Evolutionary conservation across 352 stramenopile genomes (phyloP).

Genomic region (Phytophthora ohioensis): DNA sequence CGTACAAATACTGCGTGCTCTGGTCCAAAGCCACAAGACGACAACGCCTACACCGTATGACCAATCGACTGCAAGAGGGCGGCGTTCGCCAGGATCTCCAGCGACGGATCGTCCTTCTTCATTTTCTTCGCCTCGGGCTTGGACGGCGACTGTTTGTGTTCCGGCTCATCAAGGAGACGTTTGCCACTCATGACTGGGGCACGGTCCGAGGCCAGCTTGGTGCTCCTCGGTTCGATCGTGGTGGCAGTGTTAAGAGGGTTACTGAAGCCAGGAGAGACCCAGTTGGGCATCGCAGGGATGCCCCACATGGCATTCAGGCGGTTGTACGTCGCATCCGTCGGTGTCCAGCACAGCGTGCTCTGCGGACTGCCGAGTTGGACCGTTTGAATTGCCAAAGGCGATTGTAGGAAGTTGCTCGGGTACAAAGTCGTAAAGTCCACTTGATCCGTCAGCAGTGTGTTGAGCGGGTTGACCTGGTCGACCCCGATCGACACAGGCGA

Average conservation of each 20-base stretch:
- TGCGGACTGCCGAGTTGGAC: conserved; percentile 31
- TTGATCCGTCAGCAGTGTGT: conserved; percentile 30
- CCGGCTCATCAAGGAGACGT: conserved; percentile 39
- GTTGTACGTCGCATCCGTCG: conserved; percentile 36
- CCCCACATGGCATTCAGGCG: conserved; percentile 36
- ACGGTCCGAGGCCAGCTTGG: conserved; percentile 53
- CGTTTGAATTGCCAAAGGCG: conserved; percentile 42
- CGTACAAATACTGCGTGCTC: conserved; percentile 17
- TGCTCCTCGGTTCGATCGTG: conserved; percentile 63
- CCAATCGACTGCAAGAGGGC: conserved; percentile 77
- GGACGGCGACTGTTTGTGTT: conserved; percentile 18
- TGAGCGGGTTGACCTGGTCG: conserved; percentile 24
- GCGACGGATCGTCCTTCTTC: conserved; percentile 50
- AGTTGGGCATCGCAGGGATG: conserved; percentile 31
- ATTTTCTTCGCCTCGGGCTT: conserved; percentile 12
- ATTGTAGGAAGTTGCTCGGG: conserved; percentile 33
- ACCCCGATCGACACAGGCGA: not conserved
- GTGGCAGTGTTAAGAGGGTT: conserved; percentile 29
- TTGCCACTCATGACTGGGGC: conserved; percentile 41
- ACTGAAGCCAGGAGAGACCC: conserved; percentile 16
- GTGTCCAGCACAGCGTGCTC: conserved; percentile 40
- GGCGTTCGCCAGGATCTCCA: conserved; percentile 80
- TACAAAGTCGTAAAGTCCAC: conserved; percentile 35
- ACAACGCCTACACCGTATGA: conserved; percentile 33
- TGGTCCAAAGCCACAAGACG: not conserved